phyloP scores from a whole-genome alignment of 108 stramenopile species.

The Nitzschia sp. region DNA sequence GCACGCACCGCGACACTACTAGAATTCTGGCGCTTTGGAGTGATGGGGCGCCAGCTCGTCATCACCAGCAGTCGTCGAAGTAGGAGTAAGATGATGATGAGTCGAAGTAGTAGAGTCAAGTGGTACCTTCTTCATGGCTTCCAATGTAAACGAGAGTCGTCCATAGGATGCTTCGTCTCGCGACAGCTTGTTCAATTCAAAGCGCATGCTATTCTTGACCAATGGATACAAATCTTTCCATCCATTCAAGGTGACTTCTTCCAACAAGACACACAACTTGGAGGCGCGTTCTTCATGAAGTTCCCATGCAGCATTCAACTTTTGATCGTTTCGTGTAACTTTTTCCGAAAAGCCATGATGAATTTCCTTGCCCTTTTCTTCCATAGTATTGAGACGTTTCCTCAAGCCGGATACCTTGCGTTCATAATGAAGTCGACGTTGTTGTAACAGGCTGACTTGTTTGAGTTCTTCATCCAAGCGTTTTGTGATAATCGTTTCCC shows the following conservation, averaged over 20 bases:
- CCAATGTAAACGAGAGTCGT: constrained; percentile 11
- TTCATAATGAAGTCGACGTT: constrained; percentile 26
- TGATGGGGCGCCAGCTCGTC: too few species aligned
- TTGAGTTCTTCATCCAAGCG: constrained; percentile 28
- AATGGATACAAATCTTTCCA: constrained; percentile 36
- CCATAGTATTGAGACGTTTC: constrained; percentile 25
- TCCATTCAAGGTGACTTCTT: constrained; percentile 24
- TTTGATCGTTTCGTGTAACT: constrained; percentile 35
- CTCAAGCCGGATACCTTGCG: constrained; percentile 37
- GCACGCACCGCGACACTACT: too few species aligned
- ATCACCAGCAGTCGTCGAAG: too few species aligned
- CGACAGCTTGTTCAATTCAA: constrained; percentile 19
- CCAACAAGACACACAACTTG: constrained; percentile 19
- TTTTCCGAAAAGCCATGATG: constrained; percentile 10
- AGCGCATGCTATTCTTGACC: constrained; percentile 26
- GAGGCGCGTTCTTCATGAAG: constrained; percentile 16
- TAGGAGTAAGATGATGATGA: too few species aligned
- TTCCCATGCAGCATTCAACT: constrained; percentile 19
- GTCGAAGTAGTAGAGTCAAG: too few species aligned
- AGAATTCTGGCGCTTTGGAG: too few species aligned
- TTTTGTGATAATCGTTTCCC: constrained; percentile 36
- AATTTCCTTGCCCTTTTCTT: constrained; percentile 22
- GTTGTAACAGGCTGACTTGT: constrained; percentile 10
- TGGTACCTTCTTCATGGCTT: constrained; percentile 16
- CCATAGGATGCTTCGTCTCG: constrained; percentile 23